These are phyloP conservation scores for Diaporthe vexans DNA, from an alignment of 2,329 filamentous ascomycete species.

Conservation along the genomic window DNA sequence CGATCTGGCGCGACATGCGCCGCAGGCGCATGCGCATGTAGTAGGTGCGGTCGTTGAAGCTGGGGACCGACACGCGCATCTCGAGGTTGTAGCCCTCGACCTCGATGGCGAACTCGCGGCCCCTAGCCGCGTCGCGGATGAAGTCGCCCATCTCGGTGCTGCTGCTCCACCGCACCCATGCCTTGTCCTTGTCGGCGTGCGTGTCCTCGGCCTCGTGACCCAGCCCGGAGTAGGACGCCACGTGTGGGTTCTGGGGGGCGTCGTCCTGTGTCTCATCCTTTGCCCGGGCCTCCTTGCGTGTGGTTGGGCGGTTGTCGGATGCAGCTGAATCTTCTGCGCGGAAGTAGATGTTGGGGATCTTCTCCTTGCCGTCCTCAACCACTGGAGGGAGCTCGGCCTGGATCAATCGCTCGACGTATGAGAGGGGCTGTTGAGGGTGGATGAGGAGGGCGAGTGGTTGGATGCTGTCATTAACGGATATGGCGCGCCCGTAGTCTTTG, in stretches of 20 bases:
- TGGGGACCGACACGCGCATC: conserved; percentile 85
- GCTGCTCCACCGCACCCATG: conserved; percentile 88
- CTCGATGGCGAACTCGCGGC: conserved; percentile 85
- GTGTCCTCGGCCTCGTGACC: conserved; percentile 71
- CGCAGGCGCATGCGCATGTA: conserved; percentile 85
- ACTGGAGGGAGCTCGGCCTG: conserved; percentile 87
- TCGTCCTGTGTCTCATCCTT: conserved; percentile 45
- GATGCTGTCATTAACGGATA: conserved; percentile 62
- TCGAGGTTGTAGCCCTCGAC: conserved; percentile 78
- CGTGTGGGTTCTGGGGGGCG: conserved; percentile 53
- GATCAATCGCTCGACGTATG: conserved; percentile 89
- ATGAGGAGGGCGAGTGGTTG: conserved; percentile 88
- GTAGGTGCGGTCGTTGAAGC: conserved; percentile 91
- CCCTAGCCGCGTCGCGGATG: conserved; percentile 88
- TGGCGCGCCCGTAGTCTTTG: conserved; percentile 51
- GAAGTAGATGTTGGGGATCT: conserved; percentile 82
- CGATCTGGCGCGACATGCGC: conserved; percentile 78
- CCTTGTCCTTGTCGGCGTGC: conserved; percentile 57
- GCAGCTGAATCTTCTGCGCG: conserved; percentile 82
- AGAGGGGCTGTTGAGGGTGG: conserved; percentile 91
- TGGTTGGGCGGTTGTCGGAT: conserved; percentile 60
- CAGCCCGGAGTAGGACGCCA: conserved; percentile 79
- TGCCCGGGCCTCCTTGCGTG: conserved; percentile 50
- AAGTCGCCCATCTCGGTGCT: conserved; percentile 95
- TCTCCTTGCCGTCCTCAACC: conserved; percentile 74